These are phyloP conservation scores for Fragilariopsis cylindrus DNA, from an alignment of 108 stramenopile species.

Conservation along the genomic window DNA sequence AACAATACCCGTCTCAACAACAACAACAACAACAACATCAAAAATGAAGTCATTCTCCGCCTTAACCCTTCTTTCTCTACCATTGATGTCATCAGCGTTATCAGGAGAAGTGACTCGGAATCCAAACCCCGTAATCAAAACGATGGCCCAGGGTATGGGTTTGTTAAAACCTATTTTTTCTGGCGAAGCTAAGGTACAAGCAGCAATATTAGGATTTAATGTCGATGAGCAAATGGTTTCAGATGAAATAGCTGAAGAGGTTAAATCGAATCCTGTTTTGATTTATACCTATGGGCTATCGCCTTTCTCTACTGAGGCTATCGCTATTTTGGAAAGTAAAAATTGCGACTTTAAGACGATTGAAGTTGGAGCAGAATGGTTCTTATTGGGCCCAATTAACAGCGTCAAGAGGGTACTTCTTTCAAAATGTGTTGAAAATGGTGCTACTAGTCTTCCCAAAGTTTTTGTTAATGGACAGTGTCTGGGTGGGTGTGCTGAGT, in stretches of 20 bases:
- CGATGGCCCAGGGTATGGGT: constrained; percentile 66
- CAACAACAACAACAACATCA: background rate
- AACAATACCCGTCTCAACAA: background rate
- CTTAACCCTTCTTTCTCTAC: constrained; percentile 6
- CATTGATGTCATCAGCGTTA: background rate
- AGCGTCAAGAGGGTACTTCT: constrained; percentile 59
- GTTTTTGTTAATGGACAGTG: constrained; percentile 71
- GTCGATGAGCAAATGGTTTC: constrained; percentile 51
- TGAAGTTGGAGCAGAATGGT: constrained; percentile 76
- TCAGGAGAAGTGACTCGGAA: background rate
- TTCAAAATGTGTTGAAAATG: constrained; percentile 43
- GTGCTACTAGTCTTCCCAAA: constrained; percentile 65
- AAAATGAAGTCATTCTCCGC: constrained; percentile 7
- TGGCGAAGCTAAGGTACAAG: constrained; percentile 61
- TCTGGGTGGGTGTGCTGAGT: constrained; percentile 66
- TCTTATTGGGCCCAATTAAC: constrained; percentile 55
- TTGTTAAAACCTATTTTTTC: constrained; percentile 65
- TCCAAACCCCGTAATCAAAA: constrained; percentile 62
- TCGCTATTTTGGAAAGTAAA: constrained; percentile 52
- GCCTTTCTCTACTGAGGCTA: constrained; percentile 69
- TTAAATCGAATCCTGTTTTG: constrained; percentile 40
- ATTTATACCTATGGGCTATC: constrained; percentile 74
- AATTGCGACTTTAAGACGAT: constrained; percentile 54
- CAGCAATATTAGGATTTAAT: constrained; percentile 47
- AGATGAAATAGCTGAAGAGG: constrained; percentile 35